A percentile compares a stretch with the other conserved stretches of the same genome.
phyloP scores from a whole-genome alignment of 2,329 filamentous ascomycete species.

The Fusarium falciforme region DNA sequence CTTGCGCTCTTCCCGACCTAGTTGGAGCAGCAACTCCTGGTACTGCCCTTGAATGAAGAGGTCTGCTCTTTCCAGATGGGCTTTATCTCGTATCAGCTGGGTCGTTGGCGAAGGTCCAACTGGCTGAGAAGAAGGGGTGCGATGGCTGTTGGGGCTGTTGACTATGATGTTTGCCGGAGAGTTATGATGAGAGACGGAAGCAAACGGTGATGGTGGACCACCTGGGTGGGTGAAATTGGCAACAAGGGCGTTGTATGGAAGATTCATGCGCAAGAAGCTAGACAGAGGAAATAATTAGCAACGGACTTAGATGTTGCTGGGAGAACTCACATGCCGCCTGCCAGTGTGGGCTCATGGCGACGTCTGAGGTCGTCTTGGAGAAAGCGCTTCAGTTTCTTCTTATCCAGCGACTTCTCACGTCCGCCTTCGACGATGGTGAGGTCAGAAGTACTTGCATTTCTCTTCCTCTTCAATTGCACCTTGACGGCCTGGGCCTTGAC shows the following conservation, averaged over 20 bases:
- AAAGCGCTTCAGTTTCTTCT: background rate
- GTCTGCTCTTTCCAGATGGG: background rate
- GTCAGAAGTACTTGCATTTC: background rate
- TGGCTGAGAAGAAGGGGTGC: background rate
- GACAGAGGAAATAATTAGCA: rapidly evolving
- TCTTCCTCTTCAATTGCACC: background rate
- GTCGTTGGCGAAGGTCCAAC: background rate
- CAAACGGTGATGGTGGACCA: background rate
- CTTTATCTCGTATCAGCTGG: background rate
- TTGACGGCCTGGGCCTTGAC: background rate
- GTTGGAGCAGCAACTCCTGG: background rate
- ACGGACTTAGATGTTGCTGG: background rate
- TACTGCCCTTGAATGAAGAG: background rate
- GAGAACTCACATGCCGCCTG: background rate
- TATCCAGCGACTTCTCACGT: background rate
- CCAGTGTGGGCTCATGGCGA: background rate
- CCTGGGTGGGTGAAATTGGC: background rate
- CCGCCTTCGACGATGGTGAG: background rate
- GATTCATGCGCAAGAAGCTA: background rate
- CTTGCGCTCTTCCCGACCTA: background rate
- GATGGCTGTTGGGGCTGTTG: background rate
- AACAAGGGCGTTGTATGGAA: background rate
- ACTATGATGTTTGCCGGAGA: background rate
- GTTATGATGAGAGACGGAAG: background rate
- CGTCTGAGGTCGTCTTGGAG: background rate